Conservation (phyloP, 306 rosid species). For the Prosopis cineraria region DNA sequence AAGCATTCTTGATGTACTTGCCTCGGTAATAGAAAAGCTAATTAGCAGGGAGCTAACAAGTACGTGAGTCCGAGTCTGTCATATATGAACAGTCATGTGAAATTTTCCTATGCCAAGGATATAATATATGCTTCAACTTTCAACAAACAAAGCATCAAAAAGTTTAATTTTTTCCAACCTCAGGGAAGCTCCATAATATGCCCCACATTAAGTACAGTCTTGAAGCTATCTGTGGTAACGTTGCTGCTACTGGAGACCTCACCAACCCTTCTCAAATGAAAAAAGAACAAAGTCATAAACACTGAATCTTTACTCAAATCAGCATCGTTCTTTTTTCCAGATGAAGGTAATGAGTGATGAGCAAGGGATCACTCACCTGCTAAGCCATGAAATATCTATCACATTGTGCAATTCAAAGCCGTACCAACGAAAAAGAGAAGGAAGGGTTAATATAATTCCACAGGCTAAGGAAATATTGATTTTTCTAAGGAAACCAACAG, state of each 20-base stretch:
- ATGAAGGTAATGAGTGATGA: neutral
- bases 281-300: neutral
- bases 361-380: constrained; percentile 63
- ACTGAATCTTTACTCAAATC: neutral
- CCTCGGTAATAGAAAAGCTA: constrained; percentile 92
- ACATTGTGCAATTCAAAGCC: constrained; percentile 25
- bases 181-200: constrained; percentile 78
- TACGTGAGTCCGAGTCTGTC: constrained; percentile 59
- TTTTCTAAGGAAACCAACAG: neutral
- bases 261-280: constrained; percentile 59
- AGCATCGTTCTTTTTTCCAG: neutral
- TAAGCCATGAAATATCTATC: constrained; percentile 78
- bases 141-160: constrained; percentile 1
- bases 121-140: neutral
- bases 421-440: neutral
- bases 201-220: constrained; percentile 80
- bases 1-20: constrained; percentile 43
- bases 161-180: constrained; percentile 37
- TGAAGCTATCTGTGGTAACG: constrained; percentile 77
- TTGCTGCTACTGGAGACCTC: constrained; percentile 78
- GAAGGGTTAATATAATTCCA: constrained; percentile 12
- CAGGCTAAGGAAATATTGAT: too few species aligned
- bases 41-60: constrained; percentile 70
- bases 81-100: constrained; percentile 18
- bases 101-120: neutral